Evolutionary conservation across 176 grass and related monocot genomes (phyloP).

Genomic region (Areca catechu): DNA sequence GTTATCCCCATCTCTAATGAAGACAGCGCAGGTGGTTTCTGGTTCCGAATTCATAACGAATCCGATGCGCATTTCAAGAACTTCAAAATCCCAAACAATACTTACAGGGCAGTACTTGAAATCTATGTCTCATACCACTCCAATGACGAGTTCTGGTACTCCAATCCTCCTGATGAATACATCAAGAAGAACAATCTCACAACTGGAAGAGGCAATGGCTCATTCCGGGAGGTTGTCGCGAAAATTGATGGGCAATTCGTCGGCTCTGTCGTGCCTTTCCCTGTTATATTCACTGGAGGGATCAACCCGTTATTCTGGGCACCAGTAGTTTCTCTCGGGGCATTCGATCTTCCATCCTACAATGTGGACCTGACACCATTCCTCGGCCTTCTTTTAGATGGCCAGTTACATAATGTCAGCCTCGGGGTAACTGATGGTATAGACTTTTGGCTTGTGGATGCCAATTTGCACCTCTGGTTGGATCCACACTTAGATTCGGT

Average conservation of each 20-base stretch:
- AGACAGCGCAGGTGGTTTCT: slow-evolving; percentile 35
- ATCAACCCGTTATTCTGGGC: slow-evolving; percentile 96
- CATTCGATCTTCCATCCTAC: slow-evolving; percentile 78
- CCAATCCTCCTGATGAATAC: slow-evolving; percentile 79
- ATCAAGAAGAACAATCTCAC: slow-evolving; percentile 71
- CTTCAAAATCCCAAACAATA: slow-evolving; percentile 45
- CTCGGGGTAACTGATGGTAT: slow-evolving; percentile 65
- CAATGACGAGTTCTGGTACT: slow-evolving; percentile 94
- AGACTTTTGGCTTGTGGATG: slow-evolving; percentile 72
- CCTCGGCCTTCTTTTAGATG: slow-evolving; percentile 58
- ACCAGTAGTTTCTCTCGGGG: slow-evolving; percentile 68
- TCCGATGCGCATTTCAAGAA: slow-evolving; percentile 26
- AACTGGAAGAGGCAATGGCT: slow-evolving; percentile 53
- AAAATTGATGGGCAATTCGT: slow-evolving; percentile 47
- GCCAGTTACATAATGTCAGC: slow-evolving; percentile 41
- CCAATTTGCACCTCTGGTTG: slow-evolving; percentile 86
- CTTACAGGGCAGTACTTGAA: slow-evolving; percentile 69
- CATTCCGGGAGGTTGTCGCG: slow-evolving; percentile 70
- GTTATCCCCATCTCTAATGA: slow-evolving; percentile 59
- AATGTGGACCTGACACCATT: slow-evolving; percentile 80
- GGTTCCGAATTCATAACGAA: slow-evolving; percentile 71
- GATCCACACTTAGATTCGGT: slow-evolving; percentile 38
- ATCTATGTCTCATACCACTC: slow-evolving; percentile 72
- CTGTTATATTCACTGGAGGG: slow-evolving; percentile 78
- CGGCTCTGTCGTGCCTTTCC: slow-evolving; percentile 76